phyloP scores from a whole-genome alignment of 208 protist genomes.

The Leishmania tropica region DNA sequence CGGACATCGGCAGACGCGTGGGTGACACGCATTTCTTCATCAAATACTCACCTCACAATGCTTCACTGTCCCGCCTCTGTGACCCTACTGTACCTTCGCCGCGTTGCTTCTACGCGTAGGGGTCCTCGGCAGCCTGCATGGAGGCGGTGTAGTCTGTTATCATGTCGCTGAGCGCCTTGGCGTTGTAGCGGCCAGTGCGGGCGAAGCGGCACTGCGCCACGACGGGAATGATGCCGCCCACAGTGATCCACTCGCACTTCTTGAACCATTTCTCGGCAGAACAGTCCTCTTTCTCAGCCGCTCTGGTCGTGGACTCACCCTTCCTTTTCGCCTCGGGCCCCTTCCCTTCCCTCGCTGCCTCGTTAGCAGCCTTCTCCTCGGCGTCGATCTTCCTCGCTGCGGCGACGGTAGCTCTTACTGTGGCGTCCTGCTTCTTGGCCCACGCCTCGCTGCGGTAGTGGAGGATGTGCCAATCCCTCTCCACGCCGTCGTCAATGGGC shows the following conservation, averaged over 20 bases:
- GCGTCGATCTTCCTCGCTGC: constrained; percentile 19
- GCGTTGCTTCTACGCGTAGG: neutral
- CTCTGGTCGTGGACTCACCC: constrained; percentile 6
- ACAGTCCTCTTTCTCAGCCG: constrained; percentile 29
- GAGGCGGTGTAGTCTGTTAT: constrained; percentile 35
- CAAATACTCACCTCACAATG: neutral
- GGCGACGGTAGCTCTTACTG: constrained; percentile 1
- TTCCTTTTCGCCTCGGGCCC: neutral
- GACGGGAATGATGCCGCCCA: constrained; percentile 31
- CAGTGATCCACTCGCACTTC: constrained; percentile 34
- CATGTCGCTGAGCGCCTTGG: constrained; percentile 49
- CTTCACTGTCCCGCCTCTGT: neutral
- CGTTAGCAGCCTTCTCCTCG: constrained; percentile 15
- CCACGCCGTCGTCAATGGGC: constrained; percentile 18
- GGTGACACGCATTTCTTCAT: neutral
- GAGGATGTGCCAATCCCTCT: constrained; percentile 35
- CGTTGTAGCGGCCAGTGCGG: constrained; percentile 45
- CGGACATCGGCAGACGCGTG: neutral
- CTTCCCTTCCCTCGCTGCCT: constrained; percentile 5
- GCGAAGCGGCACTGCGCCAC: constrained; percentile 28
- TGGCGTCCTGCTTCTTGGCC: constrained; percentile 19
- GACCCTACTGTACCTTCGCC: neutral
- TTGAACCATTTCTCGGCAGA: constrained; percentile 29
- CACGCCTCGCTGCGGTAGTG: constrained; percentile 31
- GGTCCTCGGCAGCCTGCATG: constrained; percentile 4